These are phyloP conservation scores for Hymenochaete sp. DNA, from an alignment of 1,284 basidiomycete species.

Conservation along the genomic window DNA sequence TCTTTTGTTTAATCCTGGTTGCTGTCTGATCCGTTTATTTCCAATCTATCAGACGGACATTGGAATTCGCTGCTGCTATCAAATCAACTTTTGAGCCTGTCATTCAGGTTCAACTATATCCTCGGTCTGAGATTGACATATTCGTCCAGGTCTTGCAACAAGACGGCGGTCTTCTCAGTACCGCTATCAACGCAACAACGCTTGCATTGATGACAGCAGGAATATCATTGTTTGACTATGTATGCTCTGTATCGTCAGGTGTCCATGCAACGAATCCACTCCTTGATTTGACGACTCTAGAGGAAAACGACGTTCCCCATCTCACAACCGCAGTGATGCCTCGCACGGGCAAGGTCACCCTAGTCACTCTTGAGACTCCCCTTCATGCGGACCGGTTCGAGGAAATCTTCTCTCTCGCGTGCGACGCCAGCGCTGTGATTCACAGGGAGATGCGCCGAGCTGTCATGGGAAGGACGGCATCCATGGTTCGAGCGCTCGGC, in stretches of 20 bases:
- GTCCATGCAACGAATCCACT: constrained; percentile 71
- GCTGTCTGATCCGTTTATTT: not conserved
- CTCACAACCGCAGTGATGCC: constrained; percentile 87
- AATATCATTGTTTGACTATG: constrained; percentile 85
- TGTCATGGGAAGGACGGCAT: constrained; percentile 56
- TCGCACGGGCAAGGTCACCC: constrained; percentile 70
- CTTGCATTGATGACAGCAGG: constrained; percentile 88
- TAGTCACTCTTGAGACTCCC: constrained; percentile 92
- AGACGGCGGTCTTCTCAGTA: constrained; percentile 88
- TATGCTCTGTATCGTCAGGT: constrained; percentile 78
- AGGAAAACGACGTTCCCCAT: constrained; percentile 86
- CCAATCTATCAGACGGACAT: constrained; percentile 56
- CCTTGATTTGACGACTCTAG: constrained; percentile 79
- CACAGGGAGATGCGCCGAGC: constrained; percentile 80
- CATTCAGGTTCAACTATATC: constrained; percentile 84
- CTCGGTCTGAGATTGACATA: constrained; percentile 90
- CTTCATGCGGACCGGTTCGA: constrained; percentile 89
- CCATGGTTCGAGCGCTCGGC: constrained; percentile 45
- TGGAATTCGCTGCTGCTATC: constrained; percentile 82
- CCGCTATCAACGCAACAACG: constrained; percentile 91
- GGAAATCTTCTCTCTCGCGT: constrained; percentile 75
- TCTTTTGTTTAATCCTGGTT: not conserved
- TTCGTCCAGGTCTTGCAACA: constrained; percentile 89
- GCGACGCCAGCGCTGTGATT: constrained; percentile 71
- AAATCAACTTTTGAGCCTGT: constrained; percentile 95